These are phyloP conservation scores for Penicillium sp. DNA, from an alignment of 2,329 filamentous ascomycete genomes.

Conservation along the genomic window DNA sequence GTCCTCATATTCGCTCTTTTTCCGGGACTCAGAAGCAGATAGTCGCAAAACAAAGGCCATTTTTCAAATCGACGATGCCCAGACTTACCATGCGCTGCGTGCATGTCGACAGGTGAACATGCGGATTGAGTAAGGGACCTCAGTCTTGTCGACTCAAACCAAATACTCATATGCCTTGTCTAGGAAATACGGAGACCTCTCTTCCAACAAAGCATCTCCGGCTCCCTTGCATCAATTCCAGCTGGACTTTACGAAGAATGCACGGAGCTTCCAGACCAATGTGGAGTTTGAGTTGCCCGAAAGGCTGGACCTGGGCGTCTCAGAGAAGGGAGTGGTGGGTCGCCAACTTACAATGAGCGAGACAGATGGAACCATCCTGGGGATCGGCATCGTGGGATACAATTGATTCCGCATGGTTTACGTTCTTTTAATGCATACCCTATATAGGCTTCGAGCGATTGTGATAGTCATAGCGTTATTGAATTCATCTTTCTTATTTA, in stretches of 20 bases:
- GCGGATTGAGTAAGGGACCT: constrained; percentile 33
- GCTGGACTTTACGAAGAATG: constrained; percentile 14
- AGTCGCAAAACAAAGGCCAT: constrained; percentile 23
- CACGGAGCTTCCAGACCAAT: constrained; percentile 1
- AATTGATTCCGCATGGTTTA: constrained; percentile 20
- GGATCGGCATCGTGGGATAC: constrained; percentile 36
- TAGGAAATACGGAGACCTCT: constrained; percentile 27
- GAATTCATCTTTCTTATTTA: background rate
- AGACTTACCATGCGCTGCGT: constrained; percentile 22
- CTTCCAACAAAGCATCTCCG: constrained; percentile 5
- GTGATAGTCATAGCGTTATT: background rate
- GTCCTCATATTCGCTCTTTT: constrained; percentile 34
- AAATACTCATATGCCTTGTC: background rate
- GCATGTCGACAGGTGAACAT: constrained; percentile 25
- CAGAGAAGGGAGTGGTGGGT: constrained; percentile 36
- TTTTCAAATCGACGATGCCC: constrained; percentile 28
- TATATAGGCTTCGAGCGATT: background rate
- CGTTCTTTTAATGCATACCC: background rate
- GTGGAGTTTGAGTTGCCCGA: constrained; percentile 32
- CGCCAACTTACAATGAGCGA: constrained; percentile 32
- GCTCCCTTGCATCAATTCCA: constrained; percentile 30
- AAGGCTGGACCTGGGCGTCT: constrained; percentile 35
- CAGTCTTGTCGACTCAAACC: background rate
- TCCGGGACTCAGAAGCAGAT: constrained; percentile 20
- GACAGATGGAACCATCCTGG: constrained; percentile 22